A percentile compares a stretch with the other conserved stretches of the same genome.
These are phyloP conservation scores for Mollisiaceae sp. DNA, from an alignment of 2,329 filamentous ascomycete species.

Conservation along the genomic window DNA sequence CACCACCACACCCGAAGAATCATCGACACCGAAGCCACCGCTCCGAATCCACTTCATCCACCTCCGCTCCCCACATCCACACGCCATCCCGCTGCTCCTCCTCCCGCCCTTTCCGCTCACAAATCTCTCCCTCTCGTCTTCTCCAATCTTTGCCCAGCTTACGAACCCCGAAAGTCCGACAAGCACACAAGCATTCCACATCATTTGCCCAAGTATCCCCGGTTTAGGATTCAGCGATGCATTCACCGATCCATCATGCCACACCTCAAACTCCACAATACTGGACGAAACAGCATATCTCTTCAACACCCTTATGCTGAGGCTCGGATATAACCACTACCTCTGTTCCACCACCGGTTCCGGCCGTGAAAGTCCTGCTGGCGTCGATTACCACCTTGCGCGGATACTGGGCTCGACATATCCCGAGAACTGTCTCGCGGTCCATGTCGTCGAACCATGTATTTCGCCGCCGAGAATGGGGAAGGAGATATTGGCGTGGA, in stretches of 20 bases:
- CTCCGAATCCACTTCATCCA: conserved; percentile 71
- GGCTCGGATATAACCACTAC: conserved; percentile 63
- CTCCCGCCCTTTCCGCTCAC: conserved; percentile 70
- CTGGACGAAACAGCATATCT: conserved; percentile 61
- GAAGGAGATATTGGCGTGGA: conserved; percentile 53
- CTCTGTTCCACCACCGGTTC: conserved; percentile 60
- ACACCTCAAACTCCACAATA: conserved; percentile 20
- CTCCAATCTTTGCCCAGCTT: conserved; percentile 58
- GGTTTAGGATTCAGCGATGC: conserved; percentile 72
- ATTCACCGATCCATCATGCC: conserved; percentile 44
- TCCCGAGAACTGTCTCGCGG: conserved; percentile 58
- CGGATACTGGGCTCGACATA: conserved; percentile 55
- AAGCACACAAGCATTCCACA: conserved; percentile 60
- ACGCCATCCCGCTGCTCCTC: conserved; percentile 67
- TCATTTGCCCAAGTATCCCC: conserved; percentile 70
- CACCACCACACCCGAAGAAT: not conserved
- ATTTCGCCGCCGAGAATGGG: conserved; percentile 54
- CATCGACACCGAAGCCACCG: conserved; percentile 35
- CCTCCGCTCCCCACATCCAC: conserved; percentile 54
- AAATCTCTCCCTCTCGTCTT: conserved; percentile 58
- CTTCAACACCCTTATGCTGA: conserved; percentile 63
- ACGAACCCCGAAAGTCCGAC: conserved; percentile 56
- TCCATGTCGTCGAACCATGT: conserved; percentile 65
- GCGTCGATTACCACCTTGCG: conserved; percentile 58
- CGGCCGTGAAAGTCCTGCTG: conserved; percentile 50